Conservation (phyloP, 306 rosid species). For the Acacia crassicarpa region DNA sequence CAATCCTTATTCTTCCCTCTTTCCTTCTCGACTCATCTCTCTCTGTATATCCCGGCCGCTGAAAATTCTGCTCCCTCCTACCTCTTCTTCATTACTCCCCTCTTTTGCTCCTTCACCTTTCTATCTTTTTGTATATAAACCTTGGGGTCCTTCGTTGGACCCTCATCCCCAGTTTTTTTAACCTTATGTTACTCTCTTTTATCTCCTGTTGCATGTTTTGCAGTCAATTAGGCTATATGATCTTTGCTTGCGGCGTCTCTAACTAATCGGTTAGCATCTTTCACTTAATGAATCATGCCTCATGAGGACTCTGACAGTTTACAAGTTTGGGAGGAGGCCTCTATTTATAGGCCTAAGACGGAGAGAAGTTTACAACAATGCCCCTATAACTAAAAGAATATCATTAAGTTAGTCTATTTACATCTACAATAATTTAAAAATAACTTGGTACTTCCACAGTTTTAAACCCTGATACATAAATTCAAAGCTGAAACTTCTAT, state of each 20-base stretch:
- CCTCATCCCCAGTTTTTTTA: neutral
- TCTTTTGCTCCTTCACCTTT: neutral
- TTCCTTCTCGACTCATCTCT: neutral
- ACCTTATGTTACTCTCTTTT: neutral
- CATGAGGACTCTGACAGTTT: neutral
- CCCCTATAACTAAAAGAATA: neutral
- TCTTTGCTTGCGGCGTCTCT: too few relatives aligned
- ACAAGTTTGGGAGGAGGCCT: neutral
- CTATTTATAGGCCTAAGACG: neutral
- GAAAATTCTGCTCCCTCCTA: neutral
- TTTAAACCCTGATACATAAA: neutral
- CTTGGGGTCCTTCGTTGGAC: neutral
- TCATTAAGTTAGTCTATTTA: neutral
- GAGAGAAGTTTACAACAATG: neutral
- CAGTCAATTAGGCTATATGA: too few relatives aligned
- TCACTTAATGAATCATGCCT: too few relatives aligned
- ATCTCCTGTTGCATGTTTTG: neutral
- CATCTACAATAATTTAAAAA: neutral
- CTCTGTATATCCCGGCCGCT: neutral
- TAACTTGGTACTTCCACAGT: neutral
- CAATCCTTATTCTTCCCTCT: neutral
- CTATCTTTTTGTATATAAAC: neutral
- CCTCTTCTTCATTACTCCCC: neutral
- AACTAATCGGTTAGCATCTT: too few relatives aligned
- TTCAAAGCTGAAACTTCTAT: neutral